Conservation (phyloP, 768 basidiomycete species). For the Mycena maculata region DNA sequence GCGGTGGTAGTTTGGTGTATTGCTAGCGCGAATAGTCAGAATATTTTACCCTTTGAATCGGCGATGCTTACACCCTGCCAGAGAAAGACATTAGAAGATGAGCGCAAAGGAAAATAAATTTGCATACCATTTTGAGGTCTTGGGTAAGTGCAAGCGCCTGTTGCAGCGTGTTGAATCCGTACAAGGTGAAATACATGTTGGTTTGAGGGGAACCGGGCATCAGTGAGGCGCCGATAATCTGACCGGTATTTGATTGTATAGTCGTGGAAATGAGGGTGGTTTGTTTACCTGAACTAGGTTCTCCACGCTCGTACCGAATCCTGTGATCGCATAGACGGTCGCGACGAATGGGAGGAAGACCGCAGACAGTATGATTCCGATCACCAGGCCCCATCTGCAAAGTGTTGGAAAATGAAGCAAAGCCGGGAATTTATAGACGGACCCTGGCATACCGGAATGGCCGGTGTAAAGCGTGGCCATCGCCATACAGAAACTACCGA, state of each 20-base stretch:
- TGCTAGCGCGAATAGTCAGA: conserved; percentile 25
- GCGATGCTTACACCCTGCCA: conserved; percentile 39
- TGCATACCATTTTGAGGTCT: conserved; percentile 59
- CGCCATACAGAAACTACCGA: conserved; percentile 60
- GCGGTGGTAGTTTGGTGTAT: conserved; percentile 64
- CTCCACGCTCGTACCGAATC: conserved; percentile 57
- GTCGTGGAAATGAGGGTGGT: no score
- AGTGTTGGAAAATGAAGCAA: background rate
- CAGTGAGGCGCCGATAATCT: conserved; percentile 69
- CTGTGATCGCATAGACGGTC: conserved; percentile 65
- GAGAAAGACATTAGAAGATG: conserved; percentile 37
- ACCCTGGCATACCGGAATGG: conserved; percentile 68
- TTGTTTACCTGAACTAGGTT: conserved; percentile 60
- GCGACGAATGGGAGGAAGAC: conserved; percentile 64
- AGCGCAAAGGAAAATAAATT: conserved; percentile 1
- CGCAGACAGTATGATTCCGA: conserved; percentile 61
- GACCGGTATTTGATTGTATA: conserved; percentile 15
- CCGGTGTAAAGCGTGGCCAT: conserved; percentile 66
- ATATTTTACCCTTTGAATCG: conserved; percentile 41
- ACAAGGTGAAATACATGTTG: conserved; percentile 72
- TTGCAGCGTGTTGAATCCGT: conserved; percentile 47
- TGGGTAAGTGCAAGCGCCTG: conserved; percentile 54
- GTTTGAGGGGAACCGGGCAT: conserved; percentile 73
- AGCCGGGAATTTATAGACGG: conserved; percentile 35
- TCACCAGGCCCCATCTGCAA: conserved; percentile 62